phyloP scores from a whole-genome alignment of 2,329 filamentous ascomycete genomes.

The Trichoderma arundinaceum region DNA sequence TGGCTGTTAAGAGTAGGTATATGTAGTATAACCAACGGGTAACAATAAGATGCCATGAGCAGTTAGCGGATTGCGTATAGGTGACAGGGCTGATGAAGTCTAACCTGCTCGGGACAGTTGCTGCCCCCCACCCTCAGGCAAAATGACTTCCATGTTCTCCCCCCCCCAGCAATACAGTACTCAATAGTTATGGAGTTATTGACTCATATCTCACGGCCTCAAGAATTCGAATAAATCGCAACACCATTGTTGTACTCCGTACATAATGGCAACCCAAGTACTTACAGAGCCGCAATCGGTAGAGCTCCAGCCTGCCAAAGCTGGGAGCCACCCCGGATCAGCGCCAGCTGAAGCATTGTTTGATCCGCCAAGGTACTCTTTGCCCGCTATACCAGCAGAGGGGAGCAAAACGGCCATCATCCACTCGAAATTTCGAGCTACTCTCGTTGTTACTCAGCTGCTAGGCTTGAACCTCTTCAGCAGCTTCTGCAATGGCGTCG shows the following conservation, averaged over 20 bases:
- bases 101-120: too few relatives aligned
- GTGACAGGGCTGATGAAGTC: too few relatives aligned
- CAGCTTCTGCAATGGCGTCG: conserved; percentile 32
- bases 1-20: not conserved
- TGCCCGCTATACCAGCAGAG: not conserved
- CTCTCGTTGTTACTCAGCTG: conserved; percentile 19
- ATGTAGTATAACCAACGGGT: not conserved
- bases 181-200: not conserved
- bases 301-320: conserved; percentile 7
- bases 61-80: too few relatives aligned
- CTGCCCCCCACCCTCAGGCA: too few relatives aligned
- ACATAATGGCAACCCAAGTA: conserved; percentile 16
- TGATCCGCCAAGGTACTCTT: not conserved
- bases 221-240: not conserved
- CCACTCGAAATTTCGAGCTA: not conserved
- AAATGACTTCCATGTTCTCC: too few relatives aligned
- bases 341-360: not conserved
- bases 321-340: not conserved
- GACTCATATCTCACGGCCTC: conserved; percentile 2
- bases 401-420: conserved; percentile 7
- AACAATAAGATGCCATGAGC: not conserved
- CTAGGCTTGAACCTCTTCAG: conserved; percentile 25
- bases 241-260: not conserved
- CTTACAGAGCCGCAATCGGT: conserved; percentile 9
- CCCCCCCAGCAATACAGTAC: not conserved